Evolutionary conservation across 805 yeast genomes (phyloP).

Genomic region (Teunomyces aglyptinius): DNA sequence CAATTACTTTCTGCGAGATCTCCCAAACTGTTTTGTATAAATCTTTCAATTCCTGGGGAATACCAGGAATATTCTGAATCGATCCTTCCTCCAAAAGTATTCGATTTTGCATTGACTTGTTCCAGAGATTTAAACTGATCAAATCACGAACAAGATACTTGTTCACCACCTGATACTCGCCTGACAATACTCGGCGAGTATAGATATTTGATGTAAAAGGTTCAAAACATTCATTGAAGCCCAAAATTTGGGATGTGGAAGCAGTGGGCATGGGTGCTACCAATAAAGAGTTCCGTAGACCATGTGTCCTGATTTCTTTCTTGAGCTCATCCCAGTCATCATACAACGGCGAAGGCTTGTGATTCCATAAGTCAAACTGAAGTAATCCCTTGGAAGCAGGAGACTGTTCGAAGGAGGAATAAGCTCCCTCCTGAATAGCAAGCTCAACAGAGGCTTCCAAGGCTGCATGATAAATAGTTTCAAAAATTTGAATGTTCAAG

Average conservation of each 20-base stretch:
- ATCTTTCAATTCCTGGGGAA: constrained; percentile 72
- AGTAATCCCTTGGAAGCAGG: constrained; percentile 85
- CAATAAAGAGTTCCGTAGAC: constrained; percentile 81
- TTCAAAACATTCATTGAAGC: constrained; percentile 93
- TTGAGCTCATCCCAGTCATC: constrained; percentile 77
- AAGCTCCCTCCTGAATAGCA: constrained; percentile 67
- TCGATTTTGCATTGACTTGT: constrained; percentile 69
- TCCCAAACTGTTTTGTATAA: constrained; percentile 98
- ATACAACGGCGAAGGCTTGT: constrained; percentile 74
- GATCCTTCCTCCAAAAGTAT: constrained; percentile 82
- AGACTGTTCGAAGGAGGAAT: constrained; percentile 74
- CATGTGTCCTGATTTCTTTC: constrained; percentile 54
- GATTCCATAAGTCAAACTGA: constrained; percentile 87
- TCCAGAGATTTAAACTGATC: constrained; percentile 82
- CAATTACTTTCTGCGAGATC: constrained; percentile 77
- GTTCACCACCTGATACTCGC: constrained; percentile 92
- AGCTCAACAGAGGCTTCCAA: constrained; percentile 83
- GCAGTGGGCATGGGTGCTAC: constrained; percentile 99
- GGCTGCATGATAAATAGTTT: constrained; percentile 93
- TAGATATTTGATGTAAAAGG: constrained; percentile 93
- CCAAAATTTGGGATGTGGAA: constrained; percentile 92
- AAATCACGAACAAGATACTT: constrained; percentile 81
- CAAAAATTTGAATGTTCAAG: constrained; percentile 83
- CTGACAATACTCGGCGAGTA: constrained; percentile 85
- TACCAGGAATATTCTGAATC: constrained; percentile 66